Percentiles rank a stretch among this genome's conserved stretches.
These are phyloP conservation scores for Cladorrhinum samala DNA, from an alignment of 495 filamentous ascomycete species.

Conservation along the genomic window DNA sequence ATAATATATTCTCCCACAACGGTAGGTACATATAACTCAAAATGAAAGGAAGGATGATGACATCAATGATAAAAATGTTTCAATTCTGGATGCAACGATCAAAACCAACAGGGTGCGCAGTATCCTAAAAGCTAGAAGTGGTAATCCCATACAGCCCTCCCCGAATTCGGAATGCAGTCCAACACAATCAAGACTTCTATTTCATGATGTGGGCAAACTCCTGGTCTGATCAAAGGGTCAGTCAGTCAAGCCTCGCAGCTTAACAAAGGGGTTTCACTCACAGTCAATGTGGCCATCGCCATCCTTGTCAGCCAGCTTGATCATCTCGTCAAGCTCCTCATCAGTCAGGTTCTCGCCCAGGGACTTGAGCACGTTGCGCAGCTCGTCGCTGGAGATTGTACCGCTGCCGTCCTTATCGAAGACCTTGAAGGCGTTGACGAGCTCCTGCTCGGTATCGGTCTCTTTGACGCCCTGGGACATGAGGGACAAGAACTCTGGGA, in stretches of 20 bases:
- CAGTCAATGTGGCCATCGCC: constrained; percentile 46
- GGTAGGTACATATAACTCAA: too few relatives aligned
- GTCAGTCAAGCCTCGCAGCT: background rate
- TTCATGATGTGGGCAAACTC: constrained; percentile 92
- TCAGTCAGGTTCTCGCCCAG: constrained; percentile 44
- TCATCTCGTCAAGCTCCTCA: constrained; percentile 44
- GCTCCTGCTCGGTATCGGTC: constrained; percentile 40
- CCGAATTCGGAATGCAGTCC: too few relatives aligned
- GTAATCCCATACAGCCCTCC: too few relatives aligned
- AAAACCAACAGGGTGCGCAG: too few relatives aligned
- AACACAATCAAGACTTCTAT: too few relatives aligned
- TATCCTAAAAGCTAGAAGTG: too few relatives aligned
- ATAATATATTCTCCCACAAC: too few relatives aligned
- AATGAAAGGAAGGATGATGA: too few relatives aligned
- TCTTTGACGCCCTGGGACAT: constrained; percentile 38
- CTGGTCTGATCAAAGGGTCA: constrained; percentile 60
- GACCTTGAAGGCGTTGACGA: constrained; percentile 41
- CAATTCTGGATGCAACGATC: too few relatives aligned
- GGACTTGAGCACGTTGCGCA: constrained; percentile 38
- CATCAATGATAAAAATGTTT: too few relatives aligned
- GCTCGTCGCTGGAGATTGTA: constrained; percentile 41
- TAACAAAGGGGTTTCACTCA: constrained; percentile 15
- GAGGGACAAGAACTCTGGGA: constrained; percentile 41
- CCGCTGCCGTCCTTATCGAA: constrained; percentile 46
- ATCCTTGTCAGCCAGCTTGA: constrained; percentile 41